A percentile compares a stretch with the other conserved stretches of the same genome.
Evolutionary conservation across 2,329 filamentous ascomycete genomes (phyloP).

Genomic region (Conoideocrella luteorostrata): DNA sequence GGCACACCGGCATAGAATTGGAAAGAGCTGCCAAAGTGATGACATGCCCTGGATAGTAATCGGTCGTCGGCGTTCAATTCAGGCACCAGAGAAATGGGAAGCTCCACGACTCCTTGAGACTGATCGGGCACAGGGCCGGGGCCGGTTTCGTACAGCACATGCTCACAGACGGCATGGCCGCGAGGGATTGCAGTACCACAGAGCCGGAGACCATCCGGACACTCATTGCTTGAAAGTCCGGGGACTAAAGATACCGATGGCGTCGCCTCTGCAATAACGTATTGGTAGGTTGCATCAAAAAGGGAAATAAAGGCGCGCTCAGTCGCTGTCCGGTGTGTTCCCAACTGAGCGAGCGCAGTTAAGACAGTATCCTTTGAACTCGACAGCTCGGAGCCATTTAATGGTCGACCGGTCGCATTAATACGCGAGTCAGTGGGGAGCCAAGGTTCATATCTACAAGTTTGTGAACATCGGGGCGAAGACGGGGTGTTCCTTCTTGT

Average conservation of each 20-base stretch:
- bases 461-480: too few relatives aligned
- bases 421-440: too few relatives aligned
- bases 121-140: not conserved
- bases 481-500: too few relatives aligned
- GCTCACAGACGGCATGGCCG: constrained; percentile 21
- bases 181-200: constrained; percentile 27
- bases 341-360: constrained; percentile 45
- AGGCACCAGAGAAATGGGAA: constrained; percentile 27
- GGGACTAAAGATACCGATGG: constrained; percentile 30
- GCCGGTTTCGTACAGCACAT: constrained; percentile 13
- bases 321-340: constrained; percentile 34
- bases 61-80: constrained; percentile 27
- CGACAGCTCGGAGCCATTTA: constrained; percentile 18
- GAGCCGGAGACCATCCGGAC: constrained; percentile 17
- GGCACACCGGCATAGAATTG: constrained; percentile 37
- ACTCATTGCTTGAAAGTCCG: constrained; percentile 9
- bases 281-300: constrained; percentile 41
- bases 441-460: too few relatives aligned
- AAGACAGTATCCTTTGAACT: constrained; percentile 31
- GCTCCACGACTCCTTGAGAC: not conserved
- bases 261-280: constrained; percentile 46
- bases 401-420: too few relatives aligned
- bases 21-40: constrained; percentile 15
- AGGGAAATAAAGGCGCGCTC: constrained; percentile 42
- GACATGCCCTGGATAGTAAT: constrained; percentile 22